Evolutionary conservation across 441 rosid species (phyloP).

Genomic region (Jatropha multifida): DNA sequence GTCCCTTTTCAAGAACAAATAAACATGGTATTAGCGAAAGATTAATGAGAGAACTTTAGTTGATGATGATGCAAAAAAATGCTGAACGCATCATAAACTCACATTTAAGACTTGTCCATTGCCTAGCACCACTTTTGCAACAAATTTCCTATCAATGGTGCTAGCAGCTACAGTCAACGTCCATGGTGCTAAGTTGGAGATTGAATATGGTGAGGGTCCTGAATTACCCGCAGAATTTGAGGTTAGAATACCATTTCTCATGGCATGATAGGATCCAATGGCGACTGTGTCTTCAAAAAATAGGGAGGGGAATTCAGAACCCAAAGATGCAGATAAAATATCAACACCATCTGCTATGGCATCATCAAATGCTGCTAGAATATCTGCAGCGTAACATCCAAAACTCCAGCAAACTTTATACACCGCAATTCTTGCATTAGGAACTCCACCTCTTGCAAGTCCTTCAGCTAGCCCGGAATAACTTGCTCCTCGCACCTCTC

Average conservation of each 20-base stretch:
- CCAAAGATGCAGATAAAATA: constrained; percentile 67
- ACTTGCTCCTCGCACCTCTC: constrained; percentile 29
- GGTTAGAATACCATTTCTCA: constrained; percentile 59
- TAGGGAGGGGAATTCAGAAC: constrained; percentile 27
- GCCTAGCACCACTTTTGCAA: constrained; percentile 61
- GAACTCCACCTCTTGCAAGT: constrained; percentile 44
- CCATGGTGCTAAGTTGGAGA: constrained; percentile 75
- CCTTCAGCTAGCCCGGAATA: constrained; percentile 37
- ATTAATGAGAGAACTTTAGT: too few relatives aligned
- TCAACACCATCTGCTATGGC: constrained; percentile 66
- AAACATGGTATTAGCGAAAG: too few relatives aligned
- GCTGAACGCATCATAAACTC: constrained; percentile 8
- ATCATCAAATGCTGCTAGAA: constrained; percentile 48
- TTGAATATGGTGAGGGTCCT: constrained; percentile 53
- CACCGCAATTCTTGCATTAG: constrained; percentile 40
- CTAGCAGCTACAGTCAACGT: constrained; percentile 78
- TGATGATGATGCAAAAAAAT: too few relatives aligned
- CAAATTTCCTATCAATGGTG: constrained; percentile 78
- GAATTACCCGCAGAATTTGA: constrained; percentile 76
- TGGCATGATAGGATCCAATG: constrained; percentile 77
- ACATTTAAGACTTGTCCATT: constrained; percentile 57
- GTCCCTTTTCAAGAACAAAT: constrained; percentile 29
- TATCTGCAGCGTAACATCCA: constrained; percentile 38
- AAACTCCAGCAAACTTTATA: constrained; percentile 48
- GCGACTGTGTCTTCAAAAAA: constrained; percentile 54